A percentile compares a stretch with the other conserved stretches of the same genome.
Evolutionary conservation across 2,329 filamentous ascomycete species (phyloP).

Genomic region (Metarhizium robertsii): DNA sequence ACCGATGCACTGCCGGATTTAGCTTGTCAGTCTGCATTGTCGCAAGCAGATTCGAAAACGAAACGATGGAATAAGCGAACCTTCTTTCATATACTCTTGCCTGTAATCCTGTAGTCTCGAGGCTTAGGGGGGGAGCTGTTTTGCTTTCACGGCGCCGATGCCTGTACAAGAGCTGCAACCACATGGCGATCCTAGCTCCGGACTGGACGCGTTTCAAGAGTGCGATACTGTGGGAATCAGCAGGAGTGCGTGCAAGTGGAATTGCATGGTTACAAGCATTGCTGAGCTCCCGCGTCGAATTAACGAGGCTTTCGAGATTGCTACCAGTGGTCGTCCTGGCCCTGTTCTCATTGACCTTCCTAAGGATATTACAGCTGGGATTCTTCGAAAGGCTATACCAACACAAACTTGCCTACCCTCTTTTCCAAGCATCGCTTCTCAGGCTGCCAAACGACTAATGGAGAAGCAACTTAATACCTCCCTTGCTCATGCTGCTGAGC

Average conservation of each 20-base stretch:
- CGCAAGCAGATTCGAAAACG: too few relatives aligned
- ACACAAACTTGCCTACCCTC: slow-evolving; percentile 62
- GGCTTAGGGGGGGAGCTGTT: too few relatives aligned
- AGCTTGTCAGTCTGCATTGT: too few relatives aligned
- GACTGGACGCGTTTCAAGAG: slow-evolving; percentile 85
- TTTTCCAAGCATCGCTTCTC: slow-evolving; percentile 76
- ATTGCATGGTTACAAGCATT: slow-evolving; percentile 94
- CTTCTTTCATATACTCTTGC: too few relatives aligned
- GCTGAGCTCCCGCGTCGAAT: slow-evolving; percentile 88
- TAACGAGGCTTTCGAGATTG: slow-evolving; percentile 97
- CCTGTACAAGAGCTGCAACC: too few relatives aligned
- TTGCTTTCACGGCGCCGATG: too few relatives aligned
- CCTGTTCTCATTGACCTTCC: slow-evolving; percentile 93
- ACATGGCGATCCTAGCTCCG: too few relatives aligned
- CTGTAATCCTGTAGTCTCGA: too few relatives aligned
- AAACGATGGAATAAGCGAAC: too few relatives aligned
- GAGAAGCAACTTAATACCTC: slow-evolving; percentile 63
- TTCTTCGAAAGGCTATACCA: slow-evolving; percentile 77
- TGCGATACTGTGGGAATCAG: slow-evolving; percentile 91
- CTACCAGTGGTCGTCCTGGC: slow-evolving; percentile 84
- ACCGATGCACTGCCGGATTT: too few relatives aligned
- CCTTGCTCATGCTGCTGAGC: slow-evolving; percentile 65
- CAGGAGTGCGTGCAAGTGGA: slow-evolving; percentile 95
- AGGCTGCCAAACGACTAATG: slow-evolving; percentile 66
- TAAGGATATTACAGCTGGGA: slow-evolving; percentile 87